A percentile compares a stretch with the other conserved stretches of the same genome.
Evolutionary conservation across 768 basidiomycete genomes (phyloP).

Genomic region (Kwoniella dendrophila): DNA sequence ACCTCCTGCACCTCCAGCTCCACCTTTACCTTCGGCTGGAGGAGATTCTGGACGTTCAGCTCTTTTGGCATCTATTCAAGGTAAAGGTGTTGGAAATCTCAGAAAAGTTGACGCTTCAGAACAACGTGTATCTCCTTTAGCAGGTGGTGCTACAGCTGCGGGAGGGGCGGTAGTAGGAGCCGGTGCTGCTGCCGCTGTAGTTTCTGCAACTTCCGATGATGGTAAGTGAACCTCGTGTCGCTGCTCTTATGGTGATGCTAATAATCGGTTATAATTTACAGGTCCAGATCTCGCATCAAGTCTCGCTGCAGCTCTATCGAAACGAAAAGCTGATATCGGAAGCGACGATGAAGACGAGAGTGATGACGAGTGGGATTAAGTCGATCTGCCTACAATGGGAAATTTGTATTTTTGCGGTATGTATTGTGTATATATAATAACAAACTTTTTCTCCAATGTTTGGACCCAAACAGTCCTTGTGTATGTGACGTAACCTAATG

Average conservation of each 20-base stretch:
- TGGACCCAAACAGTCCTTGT: background rate
- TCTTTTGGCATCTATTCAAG: conserved; percentile 78
- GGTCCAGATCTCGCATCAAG: conserved; percentile 79
- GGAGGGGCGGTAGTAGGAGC: conserved; percentile 31
- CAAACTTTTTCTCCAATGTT: background rate
- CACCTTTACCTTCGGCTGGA: conserved; percentile 43
- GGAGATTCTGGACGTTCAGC: conserved; percentile 53
- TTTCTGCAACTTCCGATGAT: conserved; percentile 44
- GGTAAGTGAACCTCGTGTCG: conserved; percentile 25
- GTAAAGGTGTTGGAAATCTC: conserved; percentile 72
- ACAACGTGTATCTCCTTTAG: conserved; percentile 44
- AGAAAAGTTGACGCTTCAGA: conserved; percentile 61
- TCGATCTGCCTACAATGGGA: background rate
- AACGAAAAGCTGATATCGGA: conserved; percentile 82
- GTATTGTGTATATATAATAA: conserved; percentile 5
- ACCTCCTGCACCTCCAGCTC: conserved; percentile 35
- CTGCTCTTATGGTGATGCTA: background rate
- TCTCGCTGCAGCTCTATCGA: conserved; percentile 76
- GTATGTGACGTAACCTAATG: background rate
- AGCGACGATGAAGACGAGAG: conserved; percentile 74
- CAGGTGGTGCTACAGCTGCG: conserved; percentile 30
- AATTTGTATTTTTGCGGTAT: background rate
- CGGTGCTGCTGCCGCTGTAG: conserved; percentile 32
- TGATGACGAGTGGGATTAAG: conserved; percentile 55
- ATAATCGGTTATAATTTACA: conserved; percentile 1